Base-by-base conservation (phyloP, 1,284 basidiomycete genomes). In the Coriolopsis trogii region DNA sequence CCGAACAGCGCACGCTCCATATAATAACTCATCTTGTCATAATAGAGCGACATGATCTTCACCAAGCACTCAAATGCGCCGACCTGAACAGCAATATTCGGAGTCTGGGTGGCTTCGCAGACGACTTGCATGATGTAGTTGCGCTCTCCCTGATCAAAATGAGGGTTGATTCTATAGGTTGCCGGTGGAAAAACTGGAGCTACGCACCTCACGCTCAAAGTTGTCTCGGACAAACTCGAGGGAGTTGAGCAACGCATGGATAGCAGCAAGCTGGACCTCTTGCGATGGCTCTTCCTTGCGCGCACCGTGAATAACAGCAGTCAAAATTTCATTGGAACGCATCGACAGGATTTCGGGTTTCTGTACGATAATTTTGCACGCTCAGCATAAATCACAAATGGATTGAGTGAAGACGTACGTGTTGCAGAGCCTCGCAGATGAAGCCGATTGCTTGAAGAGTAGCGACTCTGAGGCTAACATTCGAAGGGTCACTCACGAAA, bases 81-180 rank as follows among this genome's bases (percentile, higher is more conserved):
- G 20, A 95, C 88, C 76, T 98, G 94, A 45, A 98, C 94, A 38
- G 82, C 72, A 15, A 89, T 82, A 4, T 85, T 73, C 2, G 79
- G 58, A 61, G 87, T 94, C 72, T 99, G 97, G 1, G 97, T 99
- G 1, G 96, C 97, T 70, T 99, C 97, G 69, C 96, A 99, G 23
- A 99, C 93, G 44, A 99, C 95, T 77, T 99, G 97, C 97, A 99
- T 99, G 73, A 99, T 99, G 76, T 98, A 99, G 75, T 98, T 99
- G 47, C 96, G 86, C 72, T 99, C 96, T 54, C 97, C 96, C 93
- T 95, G 62, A n/a, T n/a, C n/a, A n/a, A n/a, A n/a, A n/a, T n/a
- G n/a, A n/a, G n/a, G n/a, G n/a, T n/a, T n/a, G n/a, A n/a, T n/a
- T n/a, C n/a, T n/a, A n/a, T n/a, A n/a, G n/a, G n/a, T n/a, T n/a